Base-by-base conservation (phyloP, 306 rosid genomes). In the Prunus padus region DNA sequence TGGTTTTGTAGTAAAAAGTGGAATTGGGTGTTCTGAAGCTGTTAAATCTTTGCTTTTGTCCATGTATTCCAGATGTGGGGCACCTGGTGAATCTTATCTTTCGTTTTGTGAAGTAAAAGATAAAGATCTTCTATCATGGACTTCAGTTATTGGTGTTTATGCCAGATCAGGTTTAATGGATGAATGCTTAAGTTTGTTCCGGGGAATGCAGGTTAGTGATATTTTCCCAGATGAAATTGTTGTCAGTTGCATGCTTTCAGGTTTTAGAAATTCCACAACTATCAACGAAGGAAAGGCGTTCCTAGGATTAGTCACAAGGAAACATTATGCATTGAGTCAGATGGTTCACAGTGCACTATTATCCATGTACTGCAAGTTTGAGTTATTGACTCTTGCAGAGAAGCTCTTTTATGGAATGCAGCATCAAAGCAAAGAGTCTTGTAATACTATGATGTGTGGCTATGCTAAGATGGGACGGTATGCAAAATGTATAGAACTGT, bases 351-450 rank as follows among this genome's bases (percentile, higher is more conserved):
- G 88, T 83, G 78, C 92, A 20, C 75, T 92, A 57, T 42, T 92
- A 74, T 81, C 46, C 70, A 87, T 92, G 96, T 90, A 92, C 70
- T 88, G 92, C 83, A 92, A 88, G 74, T 85, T 89, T 82, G 96
- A 92, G 59, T 75, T 80, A 67, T 75, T 86, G 60, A 61, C 50
- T 79, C 76, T 76, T 65, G 92, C 92, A 6, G 88, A 92, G 72
- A 89, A 68, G 85, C 84, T 92, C 79, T 89, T 90, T 69, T 20
- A 52, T 7, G 3, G 51, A 15, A 37, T 63, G 51, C 71, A 76
- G 67, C 69, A 67, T 71, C 75, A 52, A 66, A 79, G 72, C 80
- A 60, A 30, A 46, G 90, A 88, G 76, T 81, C 84, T 80, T 90
- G 92, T 86, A 84, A 81, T 59, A 73, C 77, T 26, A 84, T 92